These are phyloP conservation scores for Musa acuminata DNA, from an alignment of 176 grass and related monocot genomes.

Conservation along the genomic window DNA sequence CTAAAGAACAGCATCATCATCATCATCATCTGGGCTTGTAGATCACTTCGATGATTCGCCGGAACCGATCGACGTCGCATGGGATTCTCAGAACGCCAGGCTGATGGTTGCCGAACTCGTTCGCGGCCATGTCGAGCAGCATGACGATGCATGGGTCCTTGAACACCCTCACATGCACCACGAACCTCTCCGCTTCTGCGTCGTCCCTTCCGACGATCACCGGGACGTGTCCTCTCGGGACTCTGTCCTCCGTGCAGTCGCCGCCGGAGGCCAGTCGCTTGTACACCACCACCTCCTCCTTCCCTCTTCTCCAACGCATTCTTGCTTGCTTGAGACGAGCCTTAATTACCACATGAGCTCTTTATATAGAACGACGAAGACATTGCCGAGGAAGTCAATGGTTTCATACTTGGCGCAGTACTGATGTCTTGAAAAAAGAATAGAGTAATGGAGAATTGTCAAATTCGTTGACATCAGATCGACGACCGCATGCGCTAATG, in stretches of 20 bases:
- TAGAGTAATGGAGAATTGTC: too few species aligned
- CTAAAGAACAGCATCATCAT: neutral
- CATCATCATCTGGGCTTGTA: slow-evolving; percentile 12
- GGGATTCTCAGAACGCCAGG: slow-evolving; percentile 42
- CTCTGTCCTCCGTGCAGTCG: neutral
- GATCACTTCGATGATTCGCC: slow-evolving; percentile 11
- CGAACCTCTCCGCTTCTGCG: slow-evolving; percentile 28
- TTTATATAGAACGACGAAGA: too few species aligned
- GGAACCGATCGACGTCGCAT: slow-evolving; percentile 36
- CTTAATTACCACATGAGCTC: too few species aligned
- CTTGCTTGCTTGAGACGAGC: neutral
- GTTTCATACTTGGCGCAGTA: too few species aligned
- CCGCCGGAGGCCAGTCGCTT: neutral
- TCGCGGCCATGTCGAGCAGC: slow-evolving; percentile 48
- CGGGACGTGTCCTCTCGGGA: slow-evolving; percentile 22
- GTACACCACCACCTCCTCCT: neutral
- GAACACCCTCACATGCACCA: slow-evolving; percentile 45
- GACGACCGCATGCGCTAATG: too few species aligned
- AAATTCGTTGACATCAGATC: too few species aligned
- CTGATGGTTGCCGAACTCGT: slow-evolving; percentile 38
- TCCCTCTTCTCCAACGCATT: slow-evolving; percentile 26
- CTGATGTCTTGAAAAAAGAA: too few species aligned
- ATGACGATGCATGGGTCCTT: slow-evolving; percentile 28
- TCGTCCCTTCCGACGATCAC: slow-evolving; percentile 9
- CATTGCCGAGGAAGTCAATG: too few species aligned